phyloP scores from a whole-genome alignment of 225 moss, liverwort and hornwort genomes.

The Lunularia cruciata region DNA sequence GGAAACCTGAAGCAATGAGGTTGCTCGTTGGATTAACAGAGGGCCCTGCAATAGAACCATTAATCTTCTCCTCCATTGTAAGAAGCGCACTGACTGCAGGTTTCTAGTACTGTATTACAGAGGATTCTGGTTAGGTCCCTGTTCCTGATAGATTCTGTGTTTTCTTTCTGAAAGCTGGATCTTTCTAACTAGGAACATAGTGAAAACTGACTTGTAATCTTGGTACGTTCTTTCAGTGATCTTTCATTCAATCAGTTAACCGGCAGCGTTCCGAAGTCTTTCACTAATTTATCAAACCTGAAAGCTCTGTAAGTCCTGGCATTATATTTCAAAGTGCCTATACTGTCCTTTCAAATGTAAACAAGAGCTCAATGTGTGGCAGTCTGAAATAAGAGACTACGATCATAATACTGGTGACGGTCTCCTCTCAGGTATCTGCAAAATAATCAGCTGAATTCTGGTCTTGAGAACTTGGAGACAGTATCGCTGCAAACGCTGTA shows the following conservation, averaged over 20 bases:
- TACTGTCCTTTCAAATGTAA: neutral
- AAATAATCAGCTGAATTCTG: slow-evolving; percentile 30
- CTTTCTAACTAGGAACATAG: no score
- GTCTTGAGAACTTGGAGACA: slow-evolving; percentile 25
- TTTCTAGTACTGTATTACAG: no score
- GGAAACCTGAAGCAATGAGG: no score
- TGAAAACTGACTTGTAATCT: neutral
- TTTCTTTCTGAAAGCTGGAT: no score
- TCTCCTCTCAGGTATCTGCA: slow-evolving; percentile 23
- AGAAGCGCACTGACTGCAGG: no score
- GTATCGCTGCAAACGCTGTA: slow-evolving; percentile 27
- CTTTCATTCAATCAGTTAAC: slow-evolving; percentile 59
- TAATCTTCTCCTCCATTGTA: no score
- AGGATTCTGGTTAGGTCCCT: no score
- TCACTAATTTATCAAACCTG: slow-evolving; percentile 50
- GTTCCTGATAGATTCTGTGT: no score
- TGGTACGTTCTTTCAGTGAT: slow-evolving; percentile 43
- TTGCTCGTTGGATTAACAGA: no score
- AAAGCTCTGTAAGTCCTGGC: slow-evolving; percentile 46
- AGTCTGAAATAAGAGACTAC: neutral
- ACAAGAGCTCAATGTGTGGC: neutral
- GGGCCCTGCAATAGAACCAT: no score
- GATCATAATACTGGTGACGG: neutral
- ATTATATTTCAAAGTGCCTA: neutral
- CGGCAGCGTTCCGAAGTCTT: slow-evolving; percentile 58